Evolutionary conservation across 2,329 filamentous ascomycete genomes (phyloP).

Genomic region (Monosporascus sp.): DNA sequence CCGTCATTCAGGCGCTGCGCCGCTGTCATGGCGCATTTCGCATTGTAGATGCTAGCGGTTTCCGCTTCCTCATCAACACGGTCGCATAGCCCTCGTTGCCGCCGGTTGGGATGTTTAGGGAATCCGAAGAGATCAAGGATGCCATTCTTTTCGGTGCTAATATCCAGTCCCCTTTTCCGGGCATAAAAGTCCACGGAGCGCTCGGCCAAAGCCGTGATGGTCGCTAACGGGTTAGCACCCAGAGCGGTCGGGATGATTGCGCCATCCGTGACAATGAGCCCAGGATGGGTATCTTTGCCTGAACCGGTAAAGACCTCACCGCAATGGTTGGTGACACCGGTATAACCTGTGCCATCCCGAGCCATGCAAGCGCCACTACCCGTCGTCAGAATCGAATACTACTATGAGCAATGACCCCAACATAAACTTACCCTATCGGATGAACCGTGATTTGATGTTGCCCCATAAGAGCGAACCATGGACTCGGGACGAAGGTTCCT

Average conservation of each 20-base stretch:
- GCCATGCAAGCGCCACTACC: constrained; percentile 59
- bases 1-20: constrained; percentile 40
- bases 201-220: constrained; percentile 65
- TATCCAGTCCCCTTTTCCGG: constrained; percentile 33
- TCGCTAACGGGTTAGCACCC: constrained; percentile 64
- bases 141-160: constrained; percentile 42
- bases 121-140: constrained; percentile 51
- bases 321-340: constrained; percentile 57
- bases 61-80: constrained; percentile 28
- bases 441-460: constrained; percentile 61
- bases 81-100: constrained; percentile 11
- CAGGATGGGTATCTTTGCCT: constrained; percentile 46
- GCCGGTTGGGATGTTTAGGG: constrained; percentile 34
- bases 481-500: constrained; percentile 55
- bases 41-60: constrained; percentile 29
- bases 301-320: constrained; percentile 56
- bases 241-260: constrained; percentile 58
- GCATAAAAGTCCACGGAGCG: constrained; percentile 52
- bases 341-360: constrained; percentile 48
- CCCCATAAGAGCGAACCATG: constrained; percentile 51
- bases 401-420: not conserved
- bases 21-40: constrained; percentile 33
- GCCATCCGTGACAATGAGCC: constrained; percentile 58
- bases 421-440: constrained; percentile 49
- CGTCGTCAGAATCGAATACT: constrained; percentile 3